Conservation (phyloP, 805 yeast genomes). For the Yamadazyma endophytica region DNA sequence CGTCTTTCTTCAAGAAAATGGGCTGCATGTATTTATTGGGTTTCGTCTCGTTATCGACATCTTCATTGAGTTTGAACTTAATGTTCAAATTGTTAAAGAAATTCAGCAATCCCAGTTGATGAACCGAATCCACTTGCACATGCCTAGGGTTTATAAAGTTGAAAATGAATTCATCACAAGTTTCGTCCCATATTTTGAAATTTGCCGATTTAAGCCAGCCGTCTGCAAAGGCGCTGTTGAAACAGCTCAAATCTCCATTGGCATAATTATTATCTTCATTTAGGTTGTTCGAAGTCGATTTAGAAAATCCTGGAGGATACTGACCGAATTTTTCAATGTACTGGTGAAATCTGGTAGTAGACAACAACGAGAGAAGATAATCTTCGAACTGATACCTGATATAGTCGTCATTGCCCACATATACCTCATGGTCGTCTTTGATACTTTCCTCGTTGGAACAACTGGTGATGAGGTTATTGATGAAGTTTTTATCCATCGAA, state of each 20-base stretch:
- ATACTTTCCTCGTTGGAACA: slow-evolving; percentile 41
- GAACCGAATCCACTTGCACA: slow-evolving; percentile 14
- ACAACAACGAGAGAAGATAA: slow-evolving; percentile 70
- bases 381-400: slow-evolving; percentile 88
- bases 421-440: slow-evolving; percentile 27
- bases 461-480: slow-evolving; percentile 49
- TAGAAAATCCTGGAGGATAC: slow-evolving; percentile 39
- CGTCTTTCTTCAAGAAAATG: slow-evolving; percentile 1
- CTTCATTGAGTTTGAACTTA: slow-evolving; percentile 8
- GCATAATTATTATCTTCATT: slow-evolving; percentile 14
- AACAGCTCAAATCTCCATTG: slow-evolving; percentile 27
- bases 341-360: slow-evolving; percentile 66
- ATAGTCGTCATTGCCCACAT: slow-evolving; percentile 65
- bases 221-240: slow-evolving; percentile 27
- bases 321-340: slow-evolving; percentile 40
- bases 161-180: slow-evolving; percentile 42
- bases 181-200: slow-evolving; percentile 35
- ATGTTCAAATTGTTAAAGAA: slow-evolving; percentile 22
- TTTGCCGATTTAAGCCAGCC: slow-evolving; percentile 32
- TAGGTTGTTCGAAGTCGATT: slow-evolving; percentile 4
- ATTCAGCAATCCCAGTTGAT: slow-evolving; percentile 15
- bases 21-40: slow-evolving; percentile 16
- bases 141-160: slow-evolving; percentile 41
- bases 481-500: slow-evolving; percentile 67
- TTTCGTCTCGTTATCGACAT: slow-evolving; percentile 14